Conservation (phyloP, 2,329 filamentous ascomycete genomes). For the Pestalotiopsis fici region DNA sequence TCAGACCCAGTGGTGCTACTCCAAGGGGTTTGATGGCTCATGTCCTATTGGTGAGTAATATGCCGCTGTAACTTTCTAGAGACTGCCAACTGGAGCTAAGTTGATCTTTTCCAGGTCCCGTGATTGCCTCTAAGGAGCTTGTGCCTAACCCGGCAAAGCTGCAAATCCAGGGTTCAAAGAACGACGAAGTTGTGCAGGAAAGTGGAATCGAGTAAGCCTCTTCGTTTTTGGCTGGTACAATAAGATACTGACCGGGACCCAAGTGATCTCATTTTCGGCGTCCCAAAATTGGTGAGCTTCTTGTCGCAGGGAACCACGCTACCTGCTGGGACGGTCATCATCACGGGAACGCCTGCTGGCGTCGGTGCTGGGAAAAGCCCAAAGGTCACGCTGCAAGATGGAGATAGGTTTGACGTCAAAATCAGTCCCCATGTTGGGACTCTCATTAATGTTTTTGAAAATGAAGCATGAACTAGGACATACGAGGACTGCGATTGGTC, state of each 20-base stretch:
- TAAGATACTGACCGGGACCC: slow-evolving; percentile 33
- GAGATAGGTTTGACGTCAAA: slow-evolving; percentile 3
- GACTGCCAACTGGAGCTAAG: neutral
- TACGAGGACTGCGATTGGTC: neutral
- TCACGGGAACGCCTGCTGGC: neutral
- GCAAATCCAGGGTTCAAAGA: slow-evolving; percentile 45
- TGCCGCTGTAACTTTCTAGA: neutral
- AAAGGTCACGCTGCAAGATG: neutral
- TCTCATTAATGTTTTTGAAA: slow-evolving; percentile 6
- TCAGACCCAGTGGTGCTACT: slow-evolving; percentile 58
- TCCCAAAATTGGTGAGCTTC: slow-evolving; percentile 3
- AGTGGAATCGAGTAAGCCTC: slow-evolving; percentile 27
- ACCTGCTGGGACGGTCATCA: slow-evolving; percentile 2
- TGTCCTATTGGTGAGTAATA: slow-evolving; percentile 38
- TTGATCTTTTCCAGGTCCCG: slow-evolving; percentile 41
- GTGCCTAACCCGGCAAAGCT: slow-evolving; percentile 43
- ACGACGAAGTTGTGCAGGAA: slow-evolving; percentile 53
- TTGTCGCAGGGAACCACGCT: neutral
- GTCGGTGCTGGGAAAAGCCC: neutral
- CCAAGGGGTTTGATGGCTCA: slow-evolving; percentile 58
- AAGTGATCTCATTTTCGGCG: slow-evolving; percentile 30
- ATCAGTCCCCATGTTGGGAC: slow-evolving; percentile 4
- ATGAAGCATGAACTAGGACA: neutral
- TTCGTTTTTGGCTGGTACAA: slow-evolving; percentile 7
- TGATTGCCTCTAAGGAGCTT: slow-evolving; percentile 43